Evolutionary conservation across 495 filamentous ascomycete genomes (phyloP), one percentile per base, ranked within the genome.

Genomic region (Podospora sp.): DNA sequence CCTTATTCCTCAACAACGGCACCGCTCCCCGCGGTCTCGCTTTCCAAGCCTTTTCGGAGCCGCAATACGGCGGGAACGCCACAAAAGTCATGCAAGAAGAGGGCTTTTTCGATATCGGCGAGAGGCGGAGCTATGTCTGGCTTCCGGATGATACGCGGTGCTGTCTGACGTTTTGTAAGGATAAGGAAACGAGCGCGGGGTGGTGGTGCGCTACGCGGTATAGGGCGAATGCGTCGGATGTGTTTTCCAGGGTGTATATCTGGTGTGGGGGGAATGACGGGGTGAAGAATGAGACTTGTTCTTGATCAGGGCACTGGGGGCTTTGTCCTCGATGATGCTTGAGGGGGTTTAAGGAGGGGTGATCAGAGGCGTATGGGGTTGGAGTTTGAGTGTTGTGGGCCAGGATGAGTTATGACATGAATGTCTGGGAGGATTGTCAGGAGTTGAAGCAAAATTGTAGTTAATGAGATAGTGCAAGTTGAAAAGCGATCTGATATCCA

Each of bases 101-200:
- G 27, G 75, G 72, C 25, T 71, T 66, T 55, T 53, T 68, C 52
- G 69, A 76, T 65, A 29, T 77, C 3, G 35, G 26, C 14, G 36
- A 53, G 6, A 62, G 40, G 8, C 21, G 6, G n/a, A 75, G 72
- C 56, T 76, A 73, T 51, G 55, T 71, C 9, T 76, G 75, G 75
- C 22, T 69, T 0, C 67, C 51, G 14, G 62, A 74, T 24, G 35
- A 29, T 2, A 66, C 65, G 20, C 22, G 49, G 33, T 77, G 73
- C 64, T 77, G 75, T 60, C 1, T 72, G 24, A 75, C 72, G 0
- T 75, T 72, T 52, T 77, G 75, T 36, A 25, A 51, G 1, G 68
- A 61, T 59, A 40, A 27, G 33, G 70, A 64, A 6, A 68, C 27
- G 4, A 52, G 64, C 0, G 33, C 24, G 12, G 72, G 74, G 0